Conservation (phyloP, 306 rosid species). For the Psophocarpus tetragonolobus region DNA sequence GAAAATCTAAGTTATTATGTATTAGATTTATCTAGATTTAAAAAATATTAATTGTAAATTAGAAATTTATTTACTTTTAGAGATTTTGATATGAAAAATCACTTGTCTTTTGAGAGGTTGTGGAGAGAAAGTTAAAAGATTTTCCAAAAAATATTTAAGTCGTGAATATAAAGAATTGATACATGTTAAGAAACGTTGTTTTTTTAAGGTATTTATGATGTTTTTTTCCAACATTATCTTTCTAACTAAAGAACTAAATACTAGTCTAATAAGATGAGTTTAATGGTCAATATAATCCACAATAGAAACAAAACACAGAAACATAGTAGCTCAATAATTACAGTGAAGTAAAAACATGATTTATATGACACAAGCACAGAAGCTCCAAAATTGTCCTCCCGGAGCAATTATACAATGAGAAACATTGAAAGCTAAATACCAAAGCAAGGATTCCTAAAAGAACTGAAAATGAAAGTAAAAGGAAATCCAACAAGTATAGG, state of each 20-base stretch:
- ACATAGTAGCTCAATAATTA: slow-evolving; percentile 34
- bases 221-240: no score
- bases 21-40: no score
- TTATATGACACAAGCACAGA: slow-evolving; percentile 54
- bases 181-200: no score
- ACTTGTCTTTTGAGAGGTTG: no score
- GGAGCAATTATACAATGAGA: slow-evolving; percentile 53
- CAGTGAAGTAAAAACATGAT: slow-evolving; percentile 35
- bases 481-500: slow-evolving; percentile 25
- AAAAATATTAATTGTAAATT: no score
- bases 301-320: background rate
- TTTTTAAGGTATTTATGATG: no score
- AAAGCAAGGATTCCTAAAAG: slow-evolving; percentile 36
- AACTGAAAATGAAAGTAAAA: slow-evolving; percentile 28
- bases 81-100: no score
- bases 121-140: no score
- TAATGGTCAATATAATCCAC: background rate
- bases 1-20: background rate
- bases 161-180: no score
- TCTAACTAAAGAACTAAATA: background rate
- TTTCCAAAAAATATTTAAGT: no score
- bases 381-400: slow-evolving; percentile 50
- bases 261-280: background rate
- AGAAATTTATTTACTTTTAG: no score
- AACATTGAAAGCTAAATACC: slow-evolving; percentile 42